Base-by-base conservation (phyloP, 2,329 filamentous ascomycete genomes). In the Claviceps sp. region DNA sequence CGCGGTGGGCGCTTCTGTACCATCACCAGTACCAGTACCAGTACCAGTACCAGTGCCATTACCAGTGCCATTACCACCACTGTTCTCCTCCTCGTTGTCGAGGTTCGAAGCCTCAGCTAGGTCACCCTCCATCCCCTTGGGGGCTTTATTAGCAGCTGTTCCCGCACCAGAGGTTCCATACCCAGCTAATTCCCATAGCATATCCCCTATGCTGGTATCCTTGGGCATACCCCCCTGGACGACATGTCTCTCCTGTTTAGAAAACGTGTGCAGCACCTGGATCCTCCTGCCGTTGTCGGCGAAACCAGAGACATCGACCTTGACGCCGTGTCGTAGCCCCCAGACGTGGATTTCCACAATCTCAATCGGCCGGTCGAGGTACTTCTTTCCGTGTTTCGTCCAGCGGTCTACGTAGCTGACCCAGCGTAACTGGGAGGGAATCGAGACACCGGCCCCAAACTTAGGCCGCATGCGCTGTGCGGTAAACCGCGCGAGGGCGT, bases 281-380 rank as follows among this genome's bases (percentile, higher is more conserved):
- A 97, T 95, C 60, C 79, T 82, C 70, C 88, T 90, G 5, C 93
- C 91, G 58, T 93, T 85, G n/a, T 97, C 86, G 1, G 82, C 81
- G 57, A 83, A 97, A 0, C 89, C 89, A 63, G 94, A 86, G 0
- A 97, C 77, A 0, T 83, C 80, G 37, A 97, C 78, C 67, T 93
- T 94, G 55, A 97, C 90, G 0, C 91, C 90, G 59, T 90, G 83
- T 46, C 88, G 75, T 49, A 97, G 65, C 0, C 90, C 93, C 88
- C 89, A 96, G 13, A 90, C 80, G 62, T 95, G 90, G 0, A 98
- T 75, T 65, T 97, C 91, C 11, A 90, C 65, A 42, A 97, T 81
- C 68, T 97, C 90, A 1, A 96, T 77, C 47, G 84, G 80, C 17
- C 87, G 74, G 62, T 97, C 91, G 7, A 88, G 72, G 61, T 97